Conservation (phyloP, 352 stramenopile species). For the Phytophthora uliginosa region DNA sequence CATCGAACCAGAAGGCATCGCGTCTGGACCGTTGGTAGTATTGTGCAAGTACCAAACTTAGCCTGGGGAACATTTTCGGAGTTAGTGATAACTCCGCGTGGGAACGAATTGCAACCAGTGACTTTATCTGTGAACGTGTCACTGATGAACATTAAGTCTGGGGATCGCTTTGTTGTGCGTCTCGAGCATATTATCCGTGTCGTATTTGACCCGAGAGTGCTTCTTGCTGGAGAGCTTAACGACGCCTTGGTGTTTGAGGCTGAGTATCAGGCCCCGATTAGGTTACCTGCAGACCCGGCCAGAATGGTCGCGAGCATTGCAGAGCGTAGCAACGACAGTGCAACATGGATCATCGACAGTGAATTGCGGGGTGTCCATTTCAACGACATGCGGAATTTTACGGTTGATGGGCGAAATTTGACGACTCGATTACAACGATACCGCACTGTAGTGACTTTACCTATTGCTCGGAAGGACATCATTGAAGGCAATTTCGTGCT, state of each 20-base stretch:
- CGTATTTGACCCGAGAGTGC: constrained; percentile 14
- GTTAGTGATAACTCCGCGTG: constrained; percentile 10
- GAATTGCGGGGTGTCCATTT: constrained; percentile 20
- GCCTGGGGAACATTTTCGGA: constrained; percentile 6
- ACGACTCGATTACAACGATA: constrained; percentile 3
- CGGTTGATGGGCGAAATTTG: constrained; percentile 13
- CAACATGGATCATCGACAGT: constrained; percentile 12
- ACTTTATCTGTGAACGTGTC: constrained; percentile 16
- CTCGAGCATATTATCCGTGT: constrained; percentile 2
- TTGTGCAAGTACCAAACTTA: constrained; percentile 1
- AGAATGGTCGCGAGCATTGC: constrained; percentile 3
- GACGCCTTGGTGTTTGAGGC: constrained; percentile 21
- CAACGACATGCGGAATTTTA: constrained; percentile 17
- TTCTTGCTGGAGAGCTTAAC: constrained; percentile 4
- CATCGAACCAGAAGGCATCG: constrained; percentile 1
- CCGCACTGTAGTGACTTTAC: background rate
- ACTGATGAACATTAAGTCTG: constrained; percentile 12
- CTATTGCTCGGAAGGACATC: constrained; percentile 20
- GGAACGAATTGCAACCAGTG: constrained; percentile 1
- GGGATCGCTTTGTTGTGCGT: constrained; percentile 4
- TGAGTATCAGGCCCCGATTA: constrained; percentile 21
- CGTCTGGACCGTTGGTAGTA: constrained; percentile 2
- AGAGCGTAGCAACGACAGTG: constrained; percentile 1
- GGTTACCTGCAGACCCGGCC: constrained; percentile 22
- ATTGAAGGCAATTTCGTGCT: constrained; percentile 6